Base-by-base conservation (phyloP, 228 moss, liverwort and hornwort genomes). In the Sphagnum magellanicum region DNA sequence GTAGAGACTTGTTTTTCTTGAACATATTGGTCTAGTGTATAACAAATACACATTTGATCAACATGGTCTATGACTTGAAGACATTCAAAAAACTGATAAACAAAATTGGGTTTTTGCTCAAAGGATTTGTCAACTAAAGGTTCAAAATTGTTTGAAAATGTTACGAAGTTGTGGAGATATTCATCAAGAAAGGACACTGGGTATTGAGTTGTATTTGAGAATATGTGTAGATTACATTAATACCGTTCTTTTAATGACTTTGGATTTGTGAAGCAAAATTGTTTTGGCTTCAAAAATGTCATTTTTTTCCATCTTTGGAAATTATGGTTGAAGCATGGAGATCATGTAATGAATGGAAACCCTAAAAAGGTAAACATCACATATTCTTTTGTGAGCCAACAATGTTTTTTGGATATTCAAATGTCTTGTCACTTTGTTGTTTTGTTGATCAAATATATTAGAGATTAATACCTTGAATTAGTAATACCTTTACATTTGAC, bases 381-480 rank as follows among this genome's bases (percentile, higher is more conserved):
- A 57, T 1, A 57, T 8, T 9, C 4, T 13, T 57, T 1, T 57
- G 57, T 57, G 13, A 57, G 4, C 13, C 9, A 57, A 9, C 0
- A 49, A 52, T 12, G 8, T 72, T 72, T 67, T 50, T 7, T 60
- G 3, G 67, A 76, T 63, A 49, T 72, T 4, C 53, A 67, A 8
- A 72, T 72, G 16, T 72, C 4, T 16, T 13, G 50, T 55, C 76
- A 76, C 6, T 66, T 76, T 71, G 76, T 72, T 0, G 61, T 71
- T 0, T 52, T 61, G 17, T 4, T 71, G 0, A 61, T 65, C 8
- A 5, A 51, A 1, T 47, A 14, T 5, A 72, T 76, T 13, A n/a
- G 48, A 63, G 67, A 76, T 13, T 9, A 50, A 6, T 75, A 50
- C 52, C 63, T 50, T 6, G 1, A 5, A 8, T 6, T 76, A 4